phyloP scores from a whole-genome alignment of 495 filamentous ascomycete genomes.

The Letharia columbiana region DNA sequence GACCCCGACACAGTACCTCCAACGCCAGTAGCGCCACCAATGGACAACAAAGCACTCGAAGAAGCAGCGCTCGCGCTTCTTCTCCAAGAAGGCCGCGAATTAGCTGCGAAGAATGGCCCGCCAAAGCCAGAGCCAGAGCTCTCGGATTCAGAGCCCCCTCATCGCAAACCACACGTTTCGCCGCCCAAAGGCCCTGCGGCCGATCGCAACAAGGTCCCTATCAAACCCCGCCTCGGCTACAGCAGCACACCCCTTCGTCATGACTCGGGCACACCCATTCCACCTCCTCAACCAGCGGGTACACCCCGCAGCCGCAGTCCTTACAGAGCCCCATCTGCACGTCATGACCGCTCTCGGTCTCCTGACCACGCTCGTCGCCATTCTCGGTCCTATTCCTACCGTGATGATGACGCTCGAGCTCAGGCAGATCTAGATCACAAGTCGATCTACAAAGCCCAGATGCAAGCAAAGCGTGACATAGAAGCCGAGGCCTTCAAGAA shows the following conservation, averaged over 20 bases:
- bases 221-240: constrained; percentile 20
- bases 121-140: constrained; percentile 51
- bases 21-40: constrained; percentile 30
- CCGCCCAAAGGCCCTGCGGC: constrained; percentile 21
- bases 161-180: constrained; percentile 27
- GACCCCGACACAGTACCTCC: constrained; percentile 23
- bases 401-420: constrained; percentile 15
- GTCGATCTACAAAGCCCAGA: constrained; percentile 21
- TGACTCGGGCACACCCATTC: constrained; percentile 19
- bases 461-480: constrained; percentile 18
- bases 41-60: constrained; percentile 51
- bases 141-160: constrained; percentile 39
- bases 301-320: constrained; percentile 18
- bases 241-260: constrained; percentile 19
- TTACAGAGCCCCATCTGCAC: constrained; percentile 9
- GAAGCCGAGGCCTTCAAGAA: constrained; percentile 18
- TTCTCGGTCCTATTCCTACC: constrained; percentile 13
- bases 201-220: constrained; percentile 13
- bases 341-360: constrained; percentile 9
- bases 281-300: constrained; percentile 7
- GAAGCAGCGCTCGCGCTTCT: constrained; percentile 48
- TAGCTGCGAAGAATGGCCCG: constrained; percentile 47
- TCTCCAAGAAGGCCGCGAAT: constrained; percentile 51
- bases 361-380: constrained; percentile 7
- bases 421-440: constrained; percentile 19